Evolutionary conservation across 2,329 filamentous ascomycete genomes (phyloP).

Genomic region (Ophiostoma montium): DNA sequence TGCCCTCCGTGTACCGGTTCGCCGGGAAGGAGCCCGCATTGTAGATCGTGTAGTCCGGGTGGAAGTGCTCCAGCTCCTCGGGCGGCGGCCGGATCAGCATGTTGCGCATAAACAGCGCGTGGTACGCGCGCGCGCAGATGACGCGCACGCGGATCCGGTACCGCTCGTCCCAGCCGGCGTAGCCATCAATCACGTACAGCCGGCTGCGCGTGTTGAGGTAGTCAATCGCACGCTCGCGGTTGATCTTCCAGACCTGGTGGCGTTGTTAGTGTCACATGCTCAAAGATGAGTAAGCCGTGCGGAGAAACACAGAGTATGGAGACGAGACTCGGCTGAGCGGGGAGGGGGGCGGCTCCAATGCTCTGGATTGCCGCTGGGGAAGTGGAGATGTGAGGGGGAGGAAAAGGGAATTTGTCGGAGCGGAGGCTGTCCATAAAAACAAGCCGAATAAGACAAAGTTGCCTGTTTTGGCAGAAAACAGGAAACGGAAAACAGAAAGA

Average conservation of each 20-base stretch:
- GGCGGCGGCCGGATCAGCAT: slow-evolving; percentile 93
- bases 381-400: background rate
- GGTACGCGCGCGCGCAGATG: slow-evolving; percentile 96
- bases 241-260: slow-evolving; percentile 96
- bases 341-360: slow-evolving; percentile 3
- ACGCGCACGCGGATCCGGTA: slow-evolving; percentile 96
- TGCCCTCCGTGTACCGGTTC: slow-evolving; percentile 94
- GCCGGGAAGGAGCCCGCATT: slow-evolving; percentile 97
- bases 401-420: slow-evolving; percentile 11
- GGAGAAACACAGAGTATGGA: background rate
- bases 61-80: slow-evolving; percentile 92
- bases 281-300: background rate
- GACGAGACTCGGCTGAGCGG: slow-evolving; percentile 12
- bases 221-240: slow-evolving; percentile 95
- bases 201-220: slow-evolving; percentile 98
- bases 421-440: background rate
- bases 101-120: slow-evolving; percentile 99
- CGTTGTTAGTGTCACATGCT: background rate
- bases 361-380: slow-evolving; percentile 4
- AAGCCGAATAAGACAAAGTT: background rate
- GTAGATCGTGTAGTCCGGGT: slow-evolving; percentile 99
- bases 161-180: slow-evolving; percentile 95
- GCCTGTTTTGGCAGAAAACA: background rate
- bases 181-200: slow-evolving; percentile 97
- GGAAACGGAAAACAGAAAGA: background rate